These are phyloP conservation scores for Pouteria glomerata DNA, from an alignment of 148 eudicot genomes.

Conservation along the genomic window DNA sequence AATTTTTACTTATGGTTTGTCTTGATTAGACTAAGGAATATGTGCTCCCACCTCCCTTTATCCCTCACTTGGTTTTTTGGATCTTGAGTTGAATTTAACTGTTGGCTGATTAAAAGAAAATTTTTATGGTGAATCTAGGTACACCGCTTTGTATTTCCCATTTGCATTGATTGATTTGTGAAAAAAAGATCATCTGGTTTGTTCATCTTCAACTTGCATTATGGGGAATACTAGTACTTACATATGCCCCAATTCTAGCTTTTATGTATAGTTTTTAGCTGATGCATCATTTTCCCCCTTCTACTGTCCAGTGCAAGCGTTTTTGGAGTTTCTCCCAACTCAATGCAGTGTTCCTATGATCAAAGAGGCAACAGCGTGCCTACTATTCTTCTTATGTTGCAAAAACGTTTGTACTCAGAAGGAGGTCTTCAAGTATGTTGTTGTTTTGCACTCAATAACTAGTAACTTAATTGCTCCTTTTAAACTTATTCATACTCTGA, in stretches of 20 bases:
- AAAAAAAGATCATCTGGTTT: not conserved
- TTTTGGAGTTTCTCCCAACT: conserved; percentile 83
- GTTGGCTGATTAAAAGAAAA: conserved; percentile 4
- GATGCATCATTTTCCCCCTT: not conserved
- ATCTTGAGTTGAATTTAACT: not conserved
- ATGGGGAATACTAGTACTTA: not conserved
- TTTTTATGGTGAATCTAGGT: not conserved
- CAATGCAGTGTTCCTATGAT: conserved; percentile 87
- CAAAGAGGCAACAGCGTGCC: conserved; percentile 83
- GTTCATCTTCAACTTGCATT: not conserved
- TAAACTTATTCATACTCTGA: not conserved
- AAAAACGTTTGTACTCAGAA: conserved; percentile 53
- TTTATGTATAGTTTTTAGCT: too few species aligned
- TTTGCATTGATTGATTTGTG: not conserved
- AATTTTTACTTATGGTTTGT: not conserved
- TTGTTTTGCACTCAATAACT: not conserved
- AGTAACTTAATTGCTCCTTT: not conserved
- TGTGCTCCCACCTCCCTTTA: not conserved
- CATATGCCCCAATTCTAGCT: not conserved
- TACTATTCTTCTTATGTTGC: conserved; percentile 75
- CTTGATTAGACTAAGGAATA: conserved; percentile 1
- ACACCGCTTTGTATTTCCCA: not conserved
- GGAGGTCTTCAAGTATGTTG: conserved; percentile 71
- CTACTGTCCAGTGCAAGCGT: conserved; percentile 55
- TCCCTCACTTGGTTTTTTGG: not conserved